These are phyloP conservation scores for Capsella bursapastoris DNA, from an alignment of 345 rosid species.

Conservation along the genomic window DNA sequence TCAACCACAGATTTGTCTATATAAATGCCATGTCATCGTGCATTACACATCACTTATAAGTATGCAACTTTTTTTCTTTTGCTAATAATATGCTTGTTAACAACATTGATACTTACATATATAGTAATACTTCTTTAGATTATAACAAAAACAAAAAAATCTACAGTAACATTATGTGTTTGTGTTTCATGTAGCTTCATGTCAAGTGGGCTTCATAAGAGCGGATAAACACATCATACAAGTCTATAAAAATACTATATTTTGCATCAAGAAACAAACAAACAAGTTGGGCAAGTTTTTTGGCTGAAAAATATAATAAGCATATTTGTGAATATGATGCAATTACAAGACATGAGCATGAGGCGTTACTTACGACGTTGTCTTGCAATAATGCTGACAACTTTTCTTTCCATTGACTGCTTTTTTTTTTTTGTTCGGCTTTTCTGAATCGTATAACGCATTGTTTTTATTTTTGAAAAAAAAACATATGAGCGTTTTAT, in stretches of 20 bases:
- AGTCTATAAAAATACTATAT: background rate
- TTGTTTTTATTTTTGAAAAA: background rate
- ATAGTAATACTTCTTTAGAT: background rate
- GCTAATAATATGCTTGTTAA: background rate
- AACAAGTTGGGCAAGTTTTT: slow-evolving; percentile 1
- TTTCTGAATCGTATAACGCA: slow-evolving; percentile 2
- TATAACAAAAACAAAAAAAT: background rate
- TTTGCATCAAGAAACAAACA: background rate
- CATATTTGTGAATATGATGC: slow-evolving; percentile 18
- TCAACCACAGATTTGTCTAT: slow-evolving; percentile 22
- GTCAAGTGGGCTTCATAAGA: slow-evolving; percentile 10
- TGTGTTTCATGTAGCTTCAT: background rate
- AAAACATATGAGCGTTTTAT: background rate
- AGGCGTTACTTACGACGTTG: slow-evolving; percentile 41
- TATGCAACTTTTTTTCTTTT: background rate
- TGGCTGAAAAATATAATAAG: background rate
- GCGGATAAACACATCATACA: slow-evolving; percentile 7
- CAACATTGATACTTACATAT: background rate
- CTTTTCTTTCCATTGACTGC: slow-evolving; percentile 28
- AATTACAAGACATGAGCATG: slow-evolving; percentile 38
- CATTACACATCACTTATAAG: background rate
- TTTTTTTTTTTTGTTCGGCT: background rate
- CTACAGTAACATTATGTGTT: background rate
- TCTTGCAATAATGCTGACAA: slow-evolving; percentile 37
- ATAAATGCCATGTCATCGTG: slow-evolving; percentile 27